A percentile compares a stretch with the other conserved stretches of the same genome.
Evolutionary conservation across 306 rosid species (phyloP).

Genomic region (Quercus glauca): DNA sequence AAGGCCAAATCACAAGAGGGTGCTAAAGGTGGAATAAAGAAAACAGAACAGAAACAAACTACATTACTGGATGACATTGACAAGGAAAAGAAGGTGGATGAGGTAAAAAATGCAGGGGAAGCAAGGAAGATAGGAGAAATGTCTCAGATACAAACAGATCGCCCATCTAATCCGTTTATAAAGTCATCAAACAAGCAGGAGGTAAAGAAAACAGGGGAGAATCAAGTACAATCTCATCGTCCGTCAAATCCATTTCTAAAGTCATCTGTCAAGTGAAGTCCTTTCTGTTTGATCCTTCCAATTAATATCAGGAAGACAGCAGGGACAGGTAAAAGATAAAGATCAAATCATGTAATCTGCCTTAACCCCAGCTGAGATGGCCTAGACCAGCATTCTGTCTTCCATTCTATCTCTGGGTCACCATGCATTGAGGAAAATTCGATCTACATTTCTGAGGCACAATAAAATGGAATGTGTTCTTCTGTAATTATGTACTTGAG

Average conservation of each 20-base stretch:
- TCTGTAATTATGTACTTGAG: not conserved
- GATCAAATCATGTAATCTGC: not conserved
- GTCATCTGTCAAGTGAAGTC: slow-evolving; percentile 59
- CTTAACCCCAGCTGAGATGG: not conserved
- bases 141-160: slow-evolving; percentile 24
- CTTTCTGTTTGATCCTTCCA: not conserved
- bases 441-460: not conserved
- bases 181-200: slow-evolving; percentile 38
- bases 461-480: not conserved
- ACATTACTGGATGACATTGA: slow-evolving; percentile 21
- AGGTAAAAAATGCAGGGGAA: slow-evolving; percentile 27
- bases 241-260: slow-evolving; percentile 81
- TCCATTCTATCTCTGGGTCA: not conserved
- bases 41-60: slow-evolving; percentile 26
- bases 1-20: slow-evolving; percentile 54
- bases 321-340: not conserved
- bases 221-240: slow-evolving; percentile 46
- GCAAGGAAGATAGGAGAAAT: slow-evolving; percentile 32
- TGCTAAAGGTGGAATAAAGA: slow-evolving; percentile 34
- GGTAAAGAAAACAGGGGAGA: slow-evolving; percentile 35
- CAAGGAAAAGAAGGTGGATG: slow-evolving; percentile 28
- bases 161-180: slow-evolving; percentile 25
- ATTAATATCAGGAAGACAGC: not conserved
- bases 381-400: not conserved
- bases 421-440: not conserved